Conservation (phyloP, 495 filamentous ascomycete species). For the Aspergillus diversus region DNA sequence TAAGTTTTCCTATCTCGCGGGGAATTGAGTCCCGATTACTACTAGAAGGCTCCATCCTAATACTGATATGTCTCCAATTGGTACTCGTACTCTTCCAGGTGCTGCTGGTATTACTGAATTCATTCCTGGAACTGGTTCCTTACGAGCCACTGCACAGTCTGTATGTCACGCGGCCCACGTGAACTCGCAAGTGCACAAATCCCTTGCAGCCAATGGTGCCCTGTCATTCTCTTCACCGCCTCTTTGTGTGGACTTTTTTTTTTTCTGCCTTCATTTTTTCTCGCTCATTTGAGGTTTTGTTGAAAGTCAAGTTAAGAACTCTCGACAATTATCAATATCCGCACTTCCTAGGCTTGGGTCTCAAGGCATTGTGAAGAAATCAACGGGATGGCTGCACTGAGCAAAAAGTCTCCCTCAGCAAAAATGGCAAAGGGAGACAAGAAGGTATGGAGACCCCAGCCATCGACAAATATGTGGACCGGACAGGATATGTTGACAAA, state of each 20-base stretch:
- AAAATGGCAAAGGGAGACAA: slow-evolving; percentile 41
- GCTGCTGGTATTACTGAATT: not conserved
- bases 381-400: slow-evolving; percentile 37
- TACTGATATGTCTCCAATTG: no score
- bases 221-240: slow-evolving; percentile 26
- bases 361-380: not conserved
- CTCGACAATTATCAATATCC: not conserved
- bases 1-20: not conserved
- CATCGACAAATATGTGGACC: not conserved
- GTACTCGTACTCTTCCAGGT: no score
- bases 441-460: slow-evolving; percentile 33
- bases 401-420: slow-evolving; percentile 29
- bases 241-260: slow-evolving; percentile 27
- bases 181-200: slow-evolving; percentile 3
- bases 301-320: not conserved
- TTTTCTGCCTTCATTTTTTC: slow-evolving; percentile 35
- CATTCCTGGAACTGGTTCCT: not conserved
- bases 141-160: not conserved
- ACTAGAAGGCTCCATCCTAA: not conserved
- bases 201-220: slow-evolving; percentile 29
- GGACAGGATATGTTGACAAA: slow-evolving; percentile 2
- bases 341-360: not conserved
- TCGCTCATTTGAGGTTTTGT: slow-evolving; percentile 15
- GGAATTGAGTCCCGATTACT: not conserved
- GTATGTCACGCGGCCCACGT: slow-evolving; percentile 26